phyloP scores from a whole-genome alignment of 495 filamentous ascomycete species.

The Trichoderma parareesei region DNA sequence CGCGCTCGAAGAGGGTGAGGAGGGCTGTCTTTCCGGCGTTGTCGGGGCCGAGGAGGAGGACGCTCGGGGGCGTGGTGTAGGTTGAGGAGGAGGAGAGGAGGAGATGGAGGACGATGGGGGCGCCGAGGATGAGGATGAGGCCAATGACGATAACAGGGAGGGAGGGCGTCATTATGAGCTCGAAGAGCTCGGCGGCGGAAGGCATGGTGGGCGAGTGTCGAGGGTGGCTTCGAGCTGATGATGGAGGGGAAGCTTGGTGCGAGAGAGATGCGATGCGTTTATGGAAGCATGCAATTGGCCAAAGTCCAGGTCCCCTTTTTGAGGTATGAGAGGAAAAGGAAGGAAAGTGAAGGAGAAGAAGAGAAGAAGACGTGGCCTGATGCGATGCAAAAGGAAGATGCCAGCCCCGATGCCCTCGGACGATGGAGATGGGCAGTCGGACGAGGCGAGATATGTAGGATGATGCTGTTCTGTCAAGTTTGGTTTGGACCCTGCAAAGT shows the following conservation, averaged over 20 bases:
- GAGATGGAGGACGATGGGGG: conserved; percentile 72
- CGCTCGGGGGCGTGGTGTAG: conserved; percentile 63
- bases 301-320: not conserved
- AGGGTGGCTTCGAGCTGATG: conserved; percentile 8
- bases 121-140: conserved; percentile 56
- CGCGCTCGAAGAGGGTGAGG: conserved; percentile 55
- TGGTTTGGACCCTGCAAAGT: not conserved
- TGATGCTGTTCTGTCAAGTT: not conserved
- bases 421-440: conserved; percentile 1
- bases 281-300: not conserved
- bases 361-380: not conserved
- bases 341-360: no score
- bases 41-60: conserved; percentile 78
- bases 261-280: not conserved
- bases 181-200: conserved; percentile 19
- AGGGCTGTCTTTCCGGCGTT: conserved; percentile 85
- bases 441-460: not conserved
- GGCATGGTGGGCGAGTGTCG: conserved; percentile 12
- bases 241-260: not conserved
- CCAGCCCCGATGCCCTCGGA: not conserved
- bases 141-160: conserved; percentile 53
- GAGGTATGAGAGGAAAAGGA: no score
- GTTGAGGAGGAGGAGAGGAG: conserved; percentile 59
- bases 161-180: conserved; percentile 44
- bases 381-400: not conserved